Evolutionary conservation across 345 rosid genomes (phyloP).

Genomic region (Aquilaria malaccensis): DNA sequence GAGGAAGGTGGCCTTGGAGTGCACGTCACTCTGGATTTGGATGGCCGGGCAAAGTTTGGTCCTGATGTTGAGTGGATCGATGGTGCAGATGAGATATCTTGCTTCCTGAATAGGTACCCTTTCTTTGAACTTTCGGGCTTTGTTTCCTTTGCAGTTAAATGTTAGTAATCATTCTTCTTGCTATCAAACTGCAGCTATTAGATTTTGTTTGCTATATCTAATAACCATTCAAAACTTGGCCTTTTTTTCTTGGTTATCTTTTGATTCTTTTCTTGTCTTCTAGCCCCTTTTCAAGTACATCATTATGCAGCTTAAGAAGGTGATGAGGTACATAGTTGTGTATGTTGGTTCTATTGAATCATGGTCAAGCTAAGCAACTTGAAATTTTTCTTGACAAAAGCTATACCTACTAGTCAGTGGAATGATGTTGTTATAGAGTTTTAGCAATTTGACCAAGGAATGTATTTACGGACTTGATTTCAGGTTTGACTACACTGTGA

Average conservation of each 20-base stretch:
- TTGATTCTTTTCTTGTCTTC: too few species aligned
- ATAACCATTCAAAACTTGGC: too few species aligned
- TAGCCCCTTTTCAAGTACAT: neutral
- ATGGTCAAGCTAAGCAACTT: too few species aligned
- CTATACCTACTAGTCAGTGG: too few species aligned
- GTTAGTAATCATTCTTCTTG: neutral
- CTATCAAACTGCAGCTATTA: neutral
- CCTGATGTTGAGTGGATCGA: slow-evolving; percentile 93
- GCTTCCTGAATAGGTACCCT: slow-evolving; percentile 69
- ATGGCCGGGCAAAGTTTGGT: slow-evolving; percentile 85
- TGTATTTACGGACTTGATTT: slow-evolving; percentile 4
- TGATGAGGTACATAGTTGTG: too few species aligned
- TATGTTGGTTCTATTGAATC: too few species aligned
- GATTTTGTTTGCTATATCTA: too few species aligned
- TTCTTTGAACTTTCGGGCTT: slow-evolving; percentile 12
- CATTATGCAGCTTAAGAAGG: too few species aligned
- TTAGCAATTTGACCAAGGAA: too few species aligned
- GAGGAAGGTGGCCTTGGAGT: slow-evolving; percentile 94
- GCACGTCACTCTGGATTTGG: slow-evolving; percentile 86
- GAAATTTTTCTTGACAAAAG: too few species aligned
- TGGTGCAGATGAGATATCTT: slow-evolving; percentile 43
- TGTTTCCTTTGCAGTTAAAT: neutral
- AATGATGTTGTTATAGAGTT: too few species aligned
- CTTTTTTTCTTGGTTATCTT: too few species aligned
- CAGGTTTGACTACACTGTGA: slow-evolving; percentile 74